Base-by-base conservation (phyloP, 371 early-diverging fungal genomes). In the Lichtheimia ramosa region DNA sequence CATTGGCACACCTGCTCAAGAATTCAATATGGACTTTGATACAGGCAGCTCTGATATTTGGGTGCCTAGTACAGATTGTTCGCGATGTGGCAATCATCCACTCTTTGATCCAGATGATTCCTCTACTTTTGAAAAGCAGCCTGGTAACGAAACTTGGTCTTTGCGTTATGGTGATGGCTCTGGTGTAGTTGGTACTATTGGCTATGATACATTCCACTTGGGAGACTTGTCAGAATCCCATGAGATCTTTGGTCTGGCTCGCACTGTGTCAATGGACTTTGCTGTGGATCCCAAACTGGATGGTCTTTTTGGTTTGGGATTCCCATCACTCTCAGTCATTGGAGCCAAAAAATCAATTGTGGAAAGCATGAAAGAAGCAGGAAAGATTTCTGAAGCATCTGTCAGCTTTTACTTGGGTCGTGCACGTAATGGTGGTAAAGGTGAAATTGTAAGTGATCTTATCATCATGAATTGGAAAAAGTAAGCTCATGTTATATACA, bases 31-130 rank as follows among this genome's bases (percentile, higher is more conserved):
- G 28, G 81, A 81, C 48, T 82, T 84, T 68, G 84, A 84, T 56
- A 84, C 84, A 0, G 84, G 84, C 4, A 82, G 82, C 15, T 64
- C 82, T 1, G 81, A 84, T 62, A 76, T 82, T 2, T 84, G 84
- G 84, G 59, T 82, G 5, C 77, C 82, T 1, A 63, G 70, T 12
- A 53, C 53, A 16, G 51, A 54, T 14, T 83, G 84, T 55, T 55
- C 46, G 5, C 49, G 51, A 5, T 78, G 79, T 28, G 61, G 73
- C 1, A 21, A 48, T 0, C 71, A 70, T 48, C 60, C 63, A 14
- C 66, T 59, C 5, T 78, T 71, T 54, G 53, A 78, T 55, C 46
- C 64, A 8, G 15, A 23, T 0, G 39, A 54, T 8, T 75, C 75
- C 0, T 64, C 68, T 0, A 63, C 68, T 0, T 71, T 57, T 27